Evolutionary conservation across 192 early-diverging fungal species (phyloP), one percentile per base, ranked within the genome.

Genomic region (Linnemannia exigua): DNA sequence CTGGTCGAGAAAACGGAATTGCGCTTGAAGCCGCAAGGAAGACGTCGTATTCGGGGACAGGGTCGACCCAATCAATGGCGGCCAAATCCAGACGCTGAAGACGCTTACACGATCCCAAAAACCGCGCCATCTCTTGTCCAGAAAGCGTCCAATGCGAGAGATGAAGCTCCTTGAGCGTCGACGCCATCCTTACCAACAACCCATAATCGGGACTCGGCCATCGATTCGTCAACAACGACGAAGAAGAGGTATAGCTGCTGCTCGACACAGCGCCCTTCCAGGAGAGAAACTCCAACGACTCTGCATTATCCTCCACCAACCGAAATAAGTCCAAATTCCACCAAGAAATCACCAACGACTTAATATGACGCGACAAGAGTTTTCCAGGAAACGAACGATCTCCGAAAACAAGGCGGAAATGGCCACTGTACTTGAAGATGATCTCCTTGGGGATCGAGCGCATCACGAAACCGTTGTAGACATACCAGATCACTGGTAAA

Each of bases 141-240:
- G 70, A 72, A 16, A 84, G n/a, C 11, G 72, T 75, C 82, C 82
- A 84, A 36, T 84, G 82, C 12, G 82, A 84, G 8, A 84, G 36
- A 20, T 75, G 70, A 3, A 84, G 41, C 28, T 77, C 66, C 9
- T 69, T 66, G 3, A 84, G 72, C 46, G 58, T 79, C 14, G 70
- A 35, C 0, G 72, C 48, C 82, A 84, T 84, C 35, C 68, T 52
- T 58, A 72, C 35, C 25, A 84, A 31, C 44, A 78, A 28, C 36
- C 50, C 67, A 35, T 84, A 75, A 41, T 84, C 82, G 4, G 61
- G 72, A 9, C 15, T 41, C 0, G 77, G 69, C 31, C 74, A 54
- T 3, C 50, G 19, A 1, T 36, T 61, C 1, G 70, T 19, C 19
- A 41, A 33, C 38, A 47, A 37, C 19, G 33, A 33, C 38, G 35